Evolutionary conservation across 768 basidiomycete species (phyloP).

Genomic region (Auriscalpium orientale): DNA sequence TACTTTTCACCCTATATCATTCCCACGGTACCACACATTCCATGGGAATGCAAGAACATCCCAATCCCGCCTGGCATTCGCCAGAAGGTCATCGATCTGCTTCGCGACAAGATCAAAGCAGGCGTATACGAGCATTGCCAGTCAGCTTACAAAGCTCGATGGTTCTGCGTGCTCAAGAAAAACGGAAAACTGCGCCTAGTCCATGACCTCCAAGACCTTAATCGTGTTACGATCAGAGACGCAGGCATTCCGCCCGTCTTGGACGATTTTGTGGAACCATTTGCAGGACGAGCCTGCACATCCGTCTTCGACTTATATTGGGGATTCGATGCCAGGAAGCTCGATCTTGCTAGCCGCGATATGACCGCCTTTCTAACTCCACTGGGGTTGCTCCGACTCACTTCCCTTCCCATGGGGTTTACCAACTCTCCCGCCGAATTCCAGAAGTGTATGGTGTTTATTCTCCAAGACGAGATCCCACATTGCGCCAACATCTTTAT

Average conservation of each 20-base stretch:
- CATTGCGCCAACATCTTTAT: slow-evolving; percentile 21
- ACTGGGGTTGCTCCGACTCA: background rate
- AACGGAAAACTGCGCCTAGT: slow-evolving; percentile 18
- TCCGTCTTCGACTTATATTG: slow-evolving; percentile 27
- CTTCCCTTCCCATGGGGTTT: background rate
- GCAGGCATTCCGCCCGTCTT: slow-evolving; percentile 4
- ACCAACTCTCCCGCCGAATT: slow-evolving; percentile 11
- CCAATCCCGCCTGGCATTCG: background rate
- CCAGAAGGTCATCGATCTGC: background rate
- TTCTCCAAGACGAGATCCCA: slow-evolving; percentile 26
- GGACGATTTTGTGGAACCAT: slow-evolving; percentile 13
- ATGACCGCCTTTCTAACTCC: background rate
- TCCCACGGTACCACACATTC: background rate
- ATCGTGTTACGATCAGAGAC: slow-evolving; percentile 1
- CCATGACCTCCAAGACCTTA: slow-evolving; percentile 22
- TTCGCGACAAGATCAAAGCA: background rate
- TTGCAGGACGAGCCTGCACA: slow-evolving; percentile 15
- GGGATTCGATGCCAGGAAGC: background rate
- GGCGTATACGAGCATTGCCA: slow-evolving; percentile 30
- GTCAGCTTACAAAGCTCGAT: slow-evolving; percentile 30
- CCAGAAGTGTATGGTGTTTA: slow-evolving; percentile 26
- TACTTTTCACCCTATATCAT: background rate
- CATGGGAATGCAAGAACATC: background rate
- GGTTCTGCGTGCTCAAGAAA: slow-evolving; percentile 32
- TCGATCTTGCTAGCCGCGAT: background rate